Evolutionary conservation across 805 yeast genomes (phyloP).

Genomic region (Starmerella floris): DNA sequence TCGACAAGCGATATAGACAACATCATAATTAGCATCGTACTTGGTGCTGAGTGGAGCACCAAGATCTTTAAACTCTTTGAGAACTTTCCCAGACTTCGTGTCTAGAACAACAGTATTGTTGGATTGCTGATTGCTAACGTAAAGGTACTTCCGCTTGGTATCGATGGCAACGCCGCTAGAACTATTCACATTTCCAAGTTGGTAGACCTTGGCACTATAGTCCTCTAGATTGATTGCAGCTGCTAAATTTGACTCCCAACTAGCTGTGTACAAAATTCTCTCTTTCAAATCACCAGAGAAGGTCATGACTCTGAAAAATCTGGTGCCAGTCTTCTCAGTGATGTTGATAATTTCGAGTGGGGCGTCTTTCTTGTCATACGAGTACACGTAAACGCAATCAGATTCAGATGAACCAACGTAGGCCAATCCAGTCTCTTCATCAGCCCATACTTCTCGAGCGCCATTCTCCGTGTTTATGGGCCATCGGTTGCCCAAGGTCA

Average conservation of each 20-base stretch:
- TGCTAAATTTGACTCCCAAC: constrained; percentile 4
- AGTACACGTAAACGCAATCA: constrained; percentile 4
- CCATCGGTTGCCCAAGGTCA: constrained; percentile 1
- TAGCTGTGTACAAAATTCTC: constrained; percentile 9
- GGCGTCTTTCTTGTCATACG: not conserved
- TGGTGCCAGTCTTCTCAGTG: constrained; percentile 1
- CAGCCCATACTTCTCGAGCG: constrained; percentile 7
- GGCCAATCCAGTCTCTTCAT: constrained; percentile 1
- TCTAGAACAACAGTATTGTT: constrained; percentile 9
- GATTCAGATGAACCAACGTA: constrained; percentile 3
- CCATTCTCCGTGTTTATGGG: not conserved
- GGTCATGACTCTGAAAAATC: constrained; percentile 8
- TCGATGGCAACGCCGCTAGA: constrained; percentile 11
- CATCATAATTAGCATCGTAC: constrained; percentile 9
- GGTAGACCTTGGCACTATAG: constrained; percentile 3
- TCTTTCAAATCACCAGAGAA: constrained; percentile 1
- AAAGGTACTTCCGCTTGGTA: constrained; percentile 7
- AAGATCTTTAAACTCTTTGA: not conserved
- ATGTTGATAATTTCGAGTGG: not conserved
- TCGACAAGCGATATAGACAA: constrained; percentile 12
- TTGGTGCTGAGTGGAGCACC: constrained; percentile 8
- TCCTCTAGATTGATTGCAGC: constrained; percentile 8
- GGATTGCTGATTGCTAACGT: constrained; percentile 7
- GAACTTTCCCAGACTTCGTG: constrained; percentile 1
- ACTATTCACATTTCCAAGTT: constrained; percentile 3